phyloP scores from a whole-genome alignment of 2,329 filamentous ascomycete genomes.

The Juglanconis juglandina region DNA sequence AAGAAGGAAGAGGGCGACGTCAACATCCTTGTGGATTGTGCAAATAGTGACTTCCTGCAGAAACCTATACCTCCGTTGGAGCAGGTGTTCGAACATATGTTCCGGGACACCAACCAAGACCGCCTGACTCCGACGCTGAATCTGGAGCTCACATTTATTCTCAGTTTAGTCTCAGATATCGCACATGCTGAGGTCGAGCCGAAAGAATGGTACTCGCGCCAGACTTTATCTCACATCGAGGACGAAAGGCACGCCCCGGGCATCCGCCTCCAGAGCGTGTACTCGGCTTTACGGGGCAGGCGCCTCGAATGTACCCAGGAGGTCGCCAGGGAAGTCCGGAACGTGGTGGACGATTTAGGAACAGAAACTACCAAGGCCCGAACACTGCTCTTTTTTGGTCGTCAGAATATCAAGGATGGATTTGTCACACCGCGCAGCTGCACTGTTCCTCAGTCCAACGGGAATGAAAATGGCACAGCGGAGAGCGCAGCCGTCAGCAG shows the following conservation, averaged over 20 bases:
- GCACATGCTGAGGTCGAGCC: conserved; percentile 13
- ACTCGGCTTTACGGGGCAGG: conserved; percentile 55
- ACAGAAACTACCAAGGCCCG: conserved; percentile 58
- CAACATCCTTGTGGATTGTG: conserved; percentile 15
- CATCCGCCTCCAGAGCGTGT: conserved; percentile 37
- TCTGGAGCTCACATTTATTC: conserved; percentile 18
- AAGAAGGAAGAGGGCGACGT: conserved; percentile 14
- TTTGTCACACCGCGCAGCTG: conserved; percentile 12
- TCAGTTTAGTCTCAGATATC: conserved; percentile 19
- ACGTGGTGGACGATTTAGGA: conserved; percentile 62
- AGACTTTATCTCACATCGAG: conserved; percentile 17
- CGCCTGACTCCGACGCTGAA: conserved; percentile 17
- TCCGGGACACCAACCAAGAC: conserved; percentile 17
- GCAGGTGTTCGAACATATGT: conserved; percentile 8
- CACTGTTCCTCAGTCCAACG: background rate
- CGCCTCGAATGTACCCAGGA: conserved; percentile 64
- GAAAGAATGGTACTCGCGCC: conserved; percentile 18
- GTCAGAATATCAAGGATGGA: conserved; percentile 11
- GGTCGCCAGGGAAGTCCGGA: conserved; percentile 62
- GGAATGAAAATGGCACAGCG: background rate
- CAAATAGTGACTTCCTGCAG: conserved; percentile 12
- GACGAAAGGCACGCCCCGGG: conserved; percentile 17
- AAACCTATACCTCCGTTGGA: conserved; percentile 12
- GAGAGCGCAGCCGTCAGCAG: background rate
- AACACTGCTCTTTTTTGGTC: conserved; percentile 52